Evolutionary conservation across 345 rosid genomes (phyloP).

Genomic region (Eucalyptus tenuipes): DNA sequence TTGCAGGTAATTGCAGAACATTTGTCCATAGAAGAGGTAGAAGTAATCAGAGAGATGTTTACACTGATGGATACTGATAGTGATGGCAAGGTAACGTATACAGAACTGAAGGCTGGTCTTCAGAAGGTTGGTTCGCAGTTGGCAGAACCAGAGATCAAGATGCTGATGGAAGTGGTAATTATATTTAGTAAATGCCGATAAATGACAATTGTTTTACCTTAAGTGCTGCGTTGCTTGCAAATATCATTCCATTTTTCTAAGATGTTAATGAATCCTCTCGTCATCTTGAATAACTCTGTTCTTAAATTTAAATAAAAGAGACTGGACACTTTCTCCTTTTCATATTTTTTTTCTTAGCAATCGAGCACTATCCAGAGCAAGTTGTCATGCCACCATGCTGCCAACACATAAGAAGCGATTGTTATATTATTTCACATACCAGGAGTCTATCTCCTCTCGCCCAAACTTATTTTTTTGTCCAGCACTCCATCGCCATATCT

Average conservation of each 20-base stretch:
- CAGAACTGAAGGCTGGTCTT: slow-evolving; percentile 82
- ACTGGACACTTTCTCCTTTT: not conserved
- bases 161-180: slow-evolving; percentile 98
- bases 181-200: not conserved
- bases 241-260: not conserved
- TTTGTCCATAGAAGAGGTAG: slow-evolving; percentile 76
- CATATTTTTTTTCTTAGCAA: not conserved
- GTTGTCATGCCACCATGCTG: not conserved
- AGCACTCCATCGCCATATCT: not conserved
- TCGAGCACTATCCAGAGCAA: not conserved
- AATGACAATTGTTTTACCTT: not conserved
- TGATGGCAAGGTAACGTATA: slow-evolving; percentile 77
- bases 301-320: not conserved
- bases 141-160: slow-evolving; percentile 86
- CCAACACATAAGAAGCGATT: not conserved
- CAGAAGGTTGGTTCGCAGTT: slow-evolving; percentile 85
- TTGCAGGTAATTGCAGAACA: slow-evolving; percentile 92
- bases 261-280: not conserved
- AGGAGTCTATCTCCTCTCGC: not conserved
- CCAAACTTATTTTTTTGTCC: not conserved
- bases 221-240: not conserved
- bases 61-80: slow-evolving; percentile 76
- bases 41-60: slow-evolving; percentile 89
- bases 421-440: not conserved
- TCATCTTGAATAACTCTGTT: not conserved